Evolutionary conservation across 225 moss, liverwort and hornwort species (phyloP).

Genomic region (Antitrichia curtipendula): DNA sequence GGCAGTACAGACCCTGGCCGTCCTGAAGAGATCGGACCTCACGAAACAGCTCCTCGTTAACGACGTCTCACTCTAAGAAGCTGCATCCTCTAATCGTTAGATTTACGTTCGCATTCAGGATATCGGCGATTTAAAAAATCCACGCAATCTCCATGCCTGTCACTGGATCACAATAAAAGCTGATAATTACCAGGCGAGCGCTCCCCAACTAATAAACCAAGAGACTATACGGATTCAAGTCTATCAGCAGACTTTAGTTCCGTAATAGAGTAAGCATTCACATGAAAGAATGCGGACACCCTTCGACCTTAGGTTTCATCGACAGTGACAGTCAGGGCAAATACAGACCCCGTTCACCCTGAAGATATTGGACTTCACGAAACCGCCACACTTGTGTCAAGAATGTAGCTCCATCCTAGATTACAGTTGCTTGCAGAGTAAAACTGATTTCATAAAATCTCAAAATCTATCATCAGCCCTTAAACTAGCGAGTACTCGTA

Average conservation of each 20-base stretch:
- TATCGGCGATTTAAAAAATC: background rate
- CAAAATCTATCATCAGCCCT: background rate
- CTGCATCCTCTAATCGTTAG: background rate
- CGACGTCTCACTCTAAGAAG: background rate
- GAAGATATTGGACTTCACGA: background rate
- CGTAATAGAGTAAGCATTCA: background rate
- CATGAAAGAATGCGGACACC: background rate
- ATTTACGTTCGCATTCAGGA: background rate
- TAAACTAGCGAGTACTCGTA: background rate
- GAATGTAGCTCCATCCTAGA: background rate
- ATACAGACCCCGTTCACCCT: background rate
- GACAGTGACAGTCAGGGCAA: background rate
- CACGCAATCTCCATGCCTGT: background rate
- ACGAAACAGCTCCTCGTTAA: background rate
- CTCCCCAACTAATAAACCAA: background rate
- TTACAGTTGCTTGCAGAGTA: background rate
- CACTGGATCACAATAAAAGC: background rate
- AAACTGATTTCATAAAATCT: background rate
- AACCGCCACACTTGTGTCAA: background rate
- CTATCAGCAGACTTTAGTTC: background rate
- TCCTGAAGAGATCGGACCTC: background rate
- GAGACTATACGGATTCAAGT: background rate
- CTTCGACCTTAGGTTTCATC: background rate
- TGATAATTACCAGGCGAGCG: background rate
- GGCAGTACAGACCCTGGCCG: background rate